Percentiles rank a stretch among this genome's conserved stretches.
Evolutionary conservation across 2,329 filamentous ascomycete genomes (phyloP).

Genomic region (Colletotrichum sp.): DNA sequence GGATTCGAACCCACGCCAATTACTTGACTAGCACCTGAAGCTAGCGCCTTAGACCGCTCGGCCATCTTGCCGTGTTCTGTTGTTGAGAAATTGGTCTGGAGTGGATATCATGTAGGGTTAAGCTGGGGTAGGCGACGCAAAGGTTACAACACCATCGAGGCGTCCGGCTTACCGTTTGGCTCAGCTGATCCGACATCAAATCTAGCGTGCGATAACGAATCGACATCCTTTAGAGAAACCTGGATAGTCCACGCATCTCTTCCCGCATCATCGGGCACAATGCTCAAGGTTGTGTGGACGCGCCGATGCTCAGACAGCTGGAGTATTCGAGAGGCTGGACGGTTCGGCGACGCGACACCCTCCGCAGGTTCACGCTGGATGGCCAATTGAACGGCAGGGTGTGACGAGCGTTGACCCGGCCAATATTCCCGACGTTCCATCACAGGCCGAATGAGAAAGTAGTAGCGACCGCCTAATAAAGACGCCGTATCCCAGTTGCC

Average conservation of each 20-base stretch:
- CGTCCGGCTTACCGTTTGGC: not conserved
- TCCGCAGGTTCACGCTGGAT: not conserved
- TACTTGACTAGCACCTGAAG: conserved; percentile 22
- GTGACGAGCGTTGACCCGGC: not conserved
- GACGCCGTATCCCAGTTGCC: not conserved
- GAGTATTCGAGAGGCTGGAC: not conserved
- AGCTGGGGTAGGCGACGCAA: not conserved
- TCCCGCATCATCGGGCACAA: not conserved
- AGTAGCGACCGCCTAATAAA: no score
- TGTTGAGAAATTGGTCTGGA: fast-evolving
- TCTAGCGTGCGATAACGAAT: fast-evolving
- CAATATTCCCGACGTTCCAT: not conserved
- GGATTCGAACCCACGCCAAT: conserved; percentile 21
- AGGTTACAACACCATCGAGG: not conserved
- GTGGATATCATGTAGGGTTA: not conserved
- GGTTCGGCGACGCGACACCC: not conserved
- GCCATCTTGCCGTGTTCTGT: conserved; percentile 7
- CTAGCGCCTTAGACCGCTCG: conserved; percentile 23
- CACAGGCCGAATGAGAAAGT: no score
- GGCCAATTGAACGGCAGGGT: not conserved
- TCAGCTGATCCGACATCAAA: not conserved
- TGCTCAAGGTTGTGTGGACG: not conserved
- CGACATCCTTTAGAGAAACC: not conserved
- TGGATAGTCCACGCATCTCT: not conserved
- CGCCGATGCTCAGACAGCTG: not conserved